These are phyloP conservation scores for Picea sitchensis DNA, from an alignment of 75 land plant genomes.

Conservation along the genomic window DNA sequence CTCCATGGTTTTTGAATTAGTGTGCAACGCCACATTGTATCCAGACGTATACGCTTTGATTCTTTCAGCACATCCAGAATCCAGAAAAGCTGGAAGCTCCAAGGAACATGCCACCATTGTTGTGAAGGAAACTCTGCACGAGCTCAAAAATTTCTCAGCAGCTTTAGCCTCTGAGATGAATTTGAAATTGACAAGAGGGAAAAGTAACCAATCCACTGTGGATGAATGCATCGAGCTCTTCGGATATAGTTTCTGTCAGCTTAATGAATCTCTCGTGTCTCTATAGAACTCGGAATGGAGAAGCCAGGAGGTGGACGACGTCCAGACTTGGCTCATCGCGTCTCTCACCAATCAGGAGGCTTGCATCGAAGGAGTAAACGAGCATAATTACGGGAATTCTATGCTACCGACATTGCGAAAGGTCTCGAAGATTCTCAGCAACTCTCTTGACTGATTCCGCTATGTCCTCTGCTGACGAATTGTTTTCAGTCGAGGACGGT, in stretches of 20 bases:
- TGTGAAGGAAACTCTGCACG: not conserved
- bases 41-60: too few relatives aligned
- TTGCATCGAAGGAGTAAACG: too few relatives aligned
- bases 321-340: constrained; percentile 34
- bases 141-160: not conserved
- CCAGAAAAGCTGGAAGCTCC: too few relatives aligned
- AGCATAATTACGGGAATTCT: too few relatives aligned
- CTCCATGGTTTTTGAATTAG: too few relatives aligned
- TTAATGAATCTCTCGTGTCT: too few relatives aligned
- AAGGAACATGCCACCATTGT: not conserved
- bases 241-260: too few relatives aligned
- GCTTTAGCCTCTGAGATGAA: too few relatives aligned
- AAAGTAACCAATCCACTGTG: not conserved
- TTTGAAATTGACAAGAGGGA: too few relatives aligned
- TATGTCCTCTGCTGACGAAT: too few relatives aligned
- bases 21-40: too few relatives aligned
- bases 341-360: constrained; percentile 32
- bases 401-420: not conserved
- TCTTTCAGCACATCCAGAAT: too few relatives aligned
- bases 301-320: not conserved
- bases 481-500: constrained; percentile 15
- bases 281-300: not conserved
- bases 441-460: not conserved
- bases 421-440: not conserved
- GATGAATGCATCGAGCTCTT: constrained; percentile 13